Conservation (phyloP, 2,329 filamentous ascomycete species). For the Xylariaceae sp. region DNA sequence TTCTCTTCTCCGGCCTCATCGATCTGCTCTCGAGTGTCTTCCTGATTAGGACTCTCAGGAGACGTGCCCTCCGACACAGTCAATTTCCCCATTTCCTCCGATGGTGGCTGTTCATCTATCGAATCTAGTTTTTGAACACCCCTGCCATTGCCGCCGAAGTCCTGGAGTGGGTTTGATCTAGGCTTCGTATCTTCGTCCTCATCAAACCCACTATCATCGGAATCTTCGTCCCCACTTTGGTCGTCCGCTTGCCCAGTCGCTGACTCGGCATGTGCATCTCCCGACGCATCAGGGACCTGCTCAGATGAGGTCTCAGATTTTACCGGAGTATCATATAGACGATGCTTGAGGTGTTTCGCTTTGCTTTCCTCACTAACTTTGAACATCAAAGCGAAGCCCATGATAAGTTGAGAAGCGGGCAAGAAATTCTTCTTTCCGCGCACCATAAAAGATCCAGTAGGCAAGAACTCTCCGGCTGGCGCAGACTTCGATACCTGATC, state of each 20-base stretch:
- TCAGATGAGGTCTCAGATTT: conserved; percentile 9
- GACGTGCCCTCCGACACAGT: conserved; percentile 9
- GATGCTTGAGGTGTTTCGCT: conserved; percentile 72
- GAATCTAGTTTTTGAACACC: conserved; percentile 19
- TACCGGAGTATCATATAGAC: conserved; percentile 35
- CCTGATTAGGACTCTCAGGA: conserved; percentile 3
- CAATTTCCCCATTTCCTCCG: conserved; percentile 19
- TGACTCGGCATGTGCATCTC: not conserved
- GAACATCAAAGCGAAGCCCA: conserved; percentile 86
- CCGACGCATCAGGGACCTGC: conserved; percentile 2
- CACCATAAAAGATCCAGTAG: conserved; percentile 74
- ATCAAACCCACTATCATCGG: conserved; percentile 31
- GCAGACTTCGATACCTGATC: conserved; percentile 88
- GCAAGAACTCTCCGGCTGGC: conserved; percentile 73
- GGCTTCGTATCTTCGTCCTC: conserved; percentile 25
- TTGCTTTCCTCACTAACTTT: conserved; percentile 86
- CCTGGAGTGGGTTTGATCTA: conserved; percentile 35
- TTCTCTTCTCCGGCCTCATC: conserved; percentile 35
- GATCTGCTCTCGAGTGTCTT: not conserved
- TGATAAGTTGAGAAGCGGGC: conserved; percentile 78
- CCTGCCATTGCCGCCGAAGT: conserved; percentile 22
- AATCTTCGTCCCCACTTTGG: conserved; percentile 29
- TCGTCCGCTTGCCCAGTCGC: conserved; percentile 20
- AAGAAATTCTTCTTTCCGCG: conserved; percentile 87
- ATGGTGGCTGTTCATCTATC: conserved; percentile 17